Percentiles rank a stretch among this genome's conserved stretches.
Evolutionary conservation across 805 yeast species (phyloP).

Genomic region (Kluyveromyces lactis): DNA sequence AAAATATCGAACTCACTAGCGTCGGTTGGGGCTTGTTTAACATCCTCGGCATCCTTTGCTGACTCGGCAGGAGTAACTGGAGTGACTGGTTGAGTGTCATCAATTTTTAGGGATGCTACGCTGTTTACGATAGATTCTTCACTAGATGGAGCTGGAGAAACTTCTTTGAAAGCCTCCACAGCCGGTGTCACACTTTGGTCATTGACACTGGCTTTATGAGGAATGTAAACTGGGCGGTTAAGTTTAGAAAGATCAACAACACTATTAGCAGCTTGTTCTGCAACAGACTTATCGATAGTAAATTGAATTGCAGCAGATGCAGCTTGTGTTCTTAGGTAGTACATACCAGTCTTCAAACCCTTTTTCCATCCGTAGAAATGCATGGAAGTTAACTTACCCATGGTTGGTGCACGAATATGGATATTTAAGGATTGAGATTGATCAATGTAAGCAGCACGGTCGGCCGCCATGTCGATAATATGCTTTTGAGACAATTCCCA

Average conservation of each 20-base stretch:
- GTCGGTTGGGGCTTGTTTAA: slow-evolving; percentile 20
- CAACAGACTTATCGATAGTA: slow-evolving; percentile 77
- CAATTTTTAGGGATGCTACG: slow-evolving; percentile 36
- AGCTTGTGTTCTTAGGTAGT: slow-evolving; percentile 94
- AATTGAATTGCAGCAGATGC: slow-evolving; percentile 96
- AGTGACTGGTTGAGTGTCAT: slow-evolving; percentile 24
- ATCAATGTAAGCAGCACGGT: slow-evolving; percentile 71
- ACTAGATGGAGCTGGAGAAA: slow-evolving; percentile 30
- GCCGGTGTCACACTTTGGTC: slow-evolving; percentile 9
- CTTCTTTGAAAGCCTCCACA: slow-evolving; percentile 15
- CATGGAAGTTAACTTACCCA: slow-evolving; percentile 96
- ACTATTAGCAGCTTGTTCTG: slow-evolving; percentile 76
- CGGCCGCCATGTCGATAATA: slow-evolving; percentile 79
- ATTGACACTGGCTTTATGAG: slow-evolving; percentile 16
- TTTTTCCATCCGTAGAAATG: slow-evolving; percentile 98
- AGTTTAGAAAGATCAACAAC: slow-evolving; percentile 30
- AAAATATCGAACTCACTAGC: slow-evolving; percentile 68
- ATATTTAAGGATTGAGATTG: slow-evolving; percentile 93
- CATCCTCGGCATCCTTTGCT: slow-evolving; percentile 33
- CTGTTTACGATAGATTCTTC: slow-evolving; percentile 31
- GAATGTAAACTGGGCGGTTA: slow-evolving; percentile 32
- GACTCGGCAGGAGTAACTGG: slow-evolving; percentile 28
- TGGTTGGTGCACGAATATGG: slow-evolving; percentile 81
- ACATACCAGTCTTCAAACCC: slow-evolving; percentile 98
- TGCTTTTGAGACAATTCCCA: slow-evolving; percentile 92